These are phyloP conservation scores for Calonectria pauciramosa DNA, from an alignment of 2,329 filamentous ascomycete genomes.

Conservation along the genomic window DNA sequence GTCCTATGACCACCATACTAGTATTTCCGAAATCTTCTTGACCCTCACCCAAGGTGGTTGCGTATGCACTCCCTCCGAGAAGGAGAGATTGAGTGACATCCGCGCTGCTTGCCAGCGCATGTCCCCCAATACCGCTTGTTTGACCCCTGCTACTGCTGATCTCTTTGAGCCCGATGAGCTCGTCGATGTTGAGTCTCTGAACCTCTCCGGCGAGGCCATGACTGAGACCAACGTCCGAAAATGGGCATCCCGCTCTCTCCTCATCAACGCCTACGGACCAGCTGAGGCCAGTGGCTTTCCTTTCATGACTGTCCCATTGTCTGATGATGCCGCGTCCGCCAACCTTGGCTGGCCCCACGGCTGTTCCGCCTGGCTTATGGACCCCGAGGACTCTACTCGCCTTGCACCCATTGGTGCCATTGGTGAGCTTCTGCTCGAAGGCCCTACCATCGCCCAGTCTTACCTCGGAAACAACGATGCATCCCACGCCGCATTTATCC, in stretches of 20 bases:
- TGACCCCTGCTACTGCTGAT: not conserved
- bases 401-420: constrained; percentile 25
- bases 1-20: not conserved
- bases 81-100: not conserved
- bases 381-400: constrained; percentile 20
- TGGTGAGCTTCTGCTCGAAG: constrained; percentile 8
- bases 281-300: not conserved
- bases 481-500: not conserved
- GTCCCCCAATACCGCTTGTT: not conserved
- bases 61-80: not conserved
- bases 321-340: not conserved
- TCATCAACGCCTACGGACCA: constrained; percentile 14
- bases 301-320: not conserved
- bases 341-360: constrained; percentile 29
- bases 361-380: constrained; percentile 28
- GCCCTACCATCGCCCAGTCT: not conserved
- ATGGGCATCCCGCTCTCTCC: constrained; percentile 6
- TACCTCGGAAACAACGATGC: not conserved
- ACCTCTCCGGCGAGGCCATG: constrained; percentile 8
- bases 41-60: not conserved
- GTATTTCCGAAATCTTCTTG: not conserved
- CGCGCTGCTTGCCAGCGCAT: not conserved
- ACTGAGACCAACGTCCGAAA: not conserved
- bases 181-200: constrained; percentile 7
- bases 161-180: constrained; percentile 14